These are phyloP conservation scores for Triangularia verruculosa DNA, from an alignment of 2,329 filamentous ascomycete genomes.

Conservation along the genomic window DNA sequence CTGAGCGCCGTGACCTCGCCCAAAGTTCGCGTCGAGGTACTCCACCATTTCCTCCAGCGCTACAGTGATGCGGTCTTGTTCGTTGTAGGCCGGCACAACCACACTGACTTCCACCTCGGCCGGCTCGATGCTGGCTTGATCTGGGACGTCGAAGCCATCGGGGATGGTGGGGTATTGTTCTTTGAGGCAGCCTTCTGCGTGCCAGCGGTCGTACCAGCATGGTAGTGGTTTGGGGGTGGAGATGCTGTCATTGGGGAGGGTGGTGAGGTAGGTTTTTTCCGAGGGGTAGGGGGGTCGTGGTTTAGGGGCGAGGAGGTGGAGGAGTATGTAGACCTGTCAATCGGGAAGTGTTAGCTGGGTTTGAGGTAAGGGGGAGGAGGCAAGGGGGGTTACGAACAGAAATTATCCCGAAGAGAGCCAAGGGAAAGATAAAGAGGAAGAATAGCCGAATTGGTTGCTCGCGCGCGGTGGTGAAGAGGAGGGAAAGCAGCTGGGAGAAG, in stretches of 20 bases:
- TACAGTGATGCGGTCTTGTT: slow-evolving; percentile 74
- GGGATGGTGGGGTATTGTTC: slow-evolving; percentile 33
- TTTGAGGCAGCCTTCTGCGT: slow-evolving; percentile 56
- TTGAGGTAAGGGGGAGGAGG: not conserved
- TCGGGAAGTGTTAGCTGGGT: not conserved
- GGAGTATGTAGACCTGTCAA: slow-evolving; percentile 53
- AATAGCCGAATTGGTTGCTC: slow-evolving; percentile 41
- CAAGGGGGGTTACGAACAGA: slow-evolving; percentile 36
- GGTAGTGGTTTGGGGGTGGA: slow-evolving; percentile 57
- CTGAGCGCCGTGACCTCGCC: slow-evolving; percentile 39
- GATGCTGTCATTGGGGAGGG: slow-evolving; percentile 59
- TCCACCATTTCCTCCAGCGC: slow-evolving; percentile 89
- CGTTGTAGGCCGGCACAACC: slow-evolving; percentile 94
- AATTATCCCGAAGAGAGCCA: slow-evolving; percentile 37
- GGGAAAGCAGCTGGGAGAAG: slow-evolving; percentile 35
- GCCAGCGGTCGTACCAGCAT: slow-evolving; percentile 83
- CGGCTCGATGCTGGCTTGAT: slow-evolving; percentile 63
- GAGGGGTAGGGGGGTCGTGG: slow-evolving; percentile 71
- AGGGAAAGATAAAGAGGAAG: slow-evolving; percentile 35
- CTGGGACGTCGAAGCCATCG: slow-evolving; percentile 38
- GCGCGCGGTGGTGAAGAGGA: slow-evolving; percentile 36
- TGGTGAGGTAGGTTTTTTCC: slow-evolving; percentile 83
- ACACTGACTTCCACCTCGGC: slow-evolving; percentile 84
- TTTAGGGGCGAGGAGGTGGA: slow-evolving; percentile 74
- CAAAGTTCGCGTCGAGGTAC: slow-evolving; percentile 77